Evolutionary conservation across 2,329 filamentous ascomycete genomes (phyloP), one percentile per base, ranked within the genome.

Genomic region (Fusarium pseudocircinatum): DNA sequence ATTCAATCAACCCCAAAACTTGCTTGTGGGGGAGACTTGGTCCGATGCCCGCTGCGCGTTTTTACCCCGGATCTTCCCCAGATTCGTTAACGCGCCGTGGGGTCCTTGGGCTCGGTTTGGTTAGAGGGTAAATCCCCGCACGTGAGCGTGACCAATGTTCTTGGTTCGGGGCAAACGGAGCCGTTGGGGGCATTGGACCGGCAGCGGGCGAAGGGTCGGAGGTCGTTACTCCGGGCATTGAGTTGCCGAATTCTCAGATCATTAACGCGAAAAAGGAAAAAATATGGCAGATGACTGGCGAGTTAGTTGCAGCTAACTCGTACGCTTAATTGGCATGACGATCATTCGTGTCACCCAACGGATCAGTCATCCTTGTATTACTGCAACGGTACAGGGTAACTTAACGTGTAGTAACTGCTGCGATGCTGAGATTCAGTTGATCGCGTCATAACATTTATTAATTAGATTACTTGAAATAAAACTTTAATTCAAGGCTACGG

Each of bases 11-110:
- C 9, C 28, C 42, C 30, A 24, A 49, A 54, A 36, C 28, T 37
- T 46, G 40, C 32, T 24, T 40, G 20, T 39, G 18, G 42, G 24
- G 18, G 28, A 16, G 30, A 53, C 43, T 61, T 73, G 3, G 2
- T 7, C 70, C 70, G 70, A 73, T 67, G 70, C 70, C 70, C 70
- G 70, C 36, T 70, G 66, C 69, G 43, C 1, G 0, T 14, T 18
- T 46, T 58, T 73, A 73, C 70, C 70, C 70, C 70, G 63, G 70
- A 73, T 73, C 66, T 73, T 73, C 70, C 70, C 70, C 70, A 47
- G 70, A 70, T 60, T 67, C 32, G 42, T 52, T 11, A 14, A 18
- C 14, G 6, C 10, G 8, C 28, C 16, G 36, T 24, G 28, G 58
- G 8, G 9, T 24, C 42, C 15, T 39, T 65, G 32, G 2, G 7